phyloP scores from a whole-genome alignment of 345 rosid species.

The Raphanus sativus region DNA sequence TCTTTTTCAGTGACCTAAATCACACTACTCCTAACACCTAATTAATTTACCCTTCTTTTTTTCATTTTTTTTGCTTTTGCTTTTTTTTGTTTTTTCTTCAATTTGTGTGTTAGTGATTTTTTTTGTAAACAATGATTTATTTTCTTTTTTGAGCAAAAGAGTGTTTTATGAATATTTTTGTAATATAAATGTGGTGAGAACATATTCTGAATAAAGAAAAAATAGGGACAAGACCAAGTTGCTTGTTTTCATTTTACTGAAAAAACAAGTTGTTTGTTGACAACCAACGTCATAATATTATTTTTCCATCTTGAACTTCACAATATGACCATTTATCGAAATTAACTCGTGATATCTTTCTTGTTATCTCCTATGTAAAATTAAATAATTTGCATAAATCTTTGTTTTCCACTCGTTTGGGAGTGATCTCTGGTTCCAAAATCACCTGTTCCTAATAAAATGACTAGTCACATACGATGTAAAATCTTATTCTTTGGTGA shows the following conservation, averaged over 20 bases:
- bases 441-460: not conserved
- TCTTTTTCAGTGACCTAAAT: constrained; percentile 44
- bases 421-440: not conserved
- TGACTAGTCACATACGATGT: not conserved
- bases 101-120: not conserved
- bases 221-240: not conserved
- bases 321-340: too few species aligned
- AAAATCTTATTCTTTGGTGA: not conserved
- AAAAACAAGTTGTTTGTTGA: not conserved
- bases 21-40: constrained; percentile 17
- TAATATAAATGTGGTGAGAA: constrained; percentile 16
- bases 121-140: not conserved
- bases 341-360: not conserved
- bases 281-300: not conserved
- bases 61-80: constrained; percentile 21
- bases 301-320: not conserved
- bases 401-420: not conserved
- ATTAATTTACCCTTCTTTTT: not conserved
- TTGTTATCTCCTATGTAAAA: not conserved
- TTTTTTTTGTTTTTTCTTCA: not conserved
- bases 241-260: not conserved
- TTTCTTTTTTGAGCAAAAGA: not conserved
- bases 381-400: not conserved
- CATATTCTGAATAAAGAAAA: not conserved
- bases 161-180: constrained; percentile 18